Evolutionary conservation across 768 basidiomycete species (phyloP).

Genomic region (Russula emetica): DNA sequence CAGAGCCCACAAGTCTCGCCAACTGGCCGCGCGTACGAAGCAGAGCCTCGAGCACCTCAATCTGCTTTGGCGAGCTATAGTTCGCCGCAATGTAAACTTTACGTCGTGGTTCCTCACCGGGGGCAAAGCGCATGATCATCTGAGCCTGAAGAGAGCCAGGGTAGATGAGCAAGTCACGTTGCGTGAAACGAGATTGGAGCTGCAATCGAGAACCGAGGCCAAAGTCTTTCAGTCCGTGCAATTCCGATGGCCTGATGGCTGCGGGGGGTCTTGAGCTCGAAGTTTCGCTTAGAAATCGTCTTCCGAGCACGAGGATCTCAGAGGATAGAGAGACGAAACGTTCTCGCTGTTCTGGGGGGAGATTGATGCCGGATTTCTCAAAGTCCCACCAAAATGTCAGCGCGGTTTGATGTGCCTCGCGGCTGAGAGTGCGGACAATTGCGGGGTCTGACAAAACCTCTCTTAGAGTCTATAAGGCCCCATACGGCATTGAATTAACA

Average conservation of each 20-base stretch:
- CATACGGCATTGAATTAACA: background rate
- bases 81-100: slow-evolving; percentile 82
- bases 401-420: slow-evolving; percentile 81
- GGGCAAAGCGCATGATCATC: slow-evolving; percentile 88
- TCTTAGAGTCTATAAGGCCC: slow-evolving; percentile 57
- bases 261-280: slow-evolving; percentile 61
- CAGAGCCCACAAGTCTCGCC: slow-evolving; percentile 76
- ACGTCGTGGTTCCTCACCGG: slow-evolving; percentile 75
- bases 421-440: slow-evolving; percentile 59
- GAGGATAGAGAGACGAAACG: slow-evolving; percentile 88
- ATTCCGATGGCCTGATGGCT: slow-evolving; percentile 60
- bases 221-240: slow-evolving; percentile 68
- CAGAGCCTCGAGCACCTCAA: slow-evolving; percentile 71
- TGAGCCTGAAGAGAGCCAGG: slow-evolving; percentile 87
- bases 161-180: slow-evolving; percentile 71
- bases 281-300: slow-evolving; percentile 74
- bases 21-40: slow-evolving; percentile 75
- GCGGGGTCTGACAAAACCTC: slow-evolving; percentile 63
- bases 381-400: slow-evolving; percentile 96
- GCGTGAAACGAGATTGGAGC: slow-evolving; percentile 72
- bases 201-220: slow-evolving; percentile 71
- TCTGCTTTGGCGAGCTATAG: slow-evolving; percentile 66
- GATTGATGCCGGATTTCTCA: slow-evolving; percentile 91
- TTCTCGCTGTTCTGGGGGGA: slow-evolving; percentile 70
- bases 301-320: slow-evolving; percentile 80